phyloP scores from a whole-genome alignment of 2,329 filamentous ascomycete genomes.

The Neodidymelliopsis sp. region DNA sequence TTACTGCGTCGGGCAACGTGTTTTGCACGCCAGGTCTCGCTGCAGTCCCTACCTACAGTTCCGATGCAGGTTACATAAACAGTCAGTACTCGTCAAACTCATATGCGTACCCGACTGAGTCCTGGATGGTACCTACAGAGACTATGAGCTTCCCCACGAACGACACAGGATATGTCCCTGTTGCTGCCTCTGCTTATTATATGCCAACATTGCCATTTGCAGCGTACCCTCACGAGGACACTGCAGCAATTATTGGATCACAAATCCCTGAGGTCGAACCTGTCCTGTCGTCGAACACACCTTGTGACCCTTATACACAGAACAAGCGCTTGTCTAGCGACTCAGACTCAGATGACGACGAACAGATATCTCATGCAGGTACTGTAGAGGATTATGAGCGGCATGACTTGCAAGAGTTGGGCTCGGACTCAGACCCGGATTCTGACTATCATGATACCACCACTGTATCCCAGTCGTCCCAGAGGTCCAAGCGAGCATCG shows the following conservation, averaged over 20 bases:
- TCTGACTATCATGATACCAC: not conserved
- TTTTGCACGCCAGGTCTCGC: not conserved
- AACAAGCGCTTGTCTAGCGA: too few species aligned
- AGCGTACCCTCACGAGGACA: not conserved
- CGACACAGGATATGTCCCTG: not conserved
- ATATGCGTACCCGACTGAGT: not conserved
- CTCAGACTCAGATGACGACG: too few species aligned
- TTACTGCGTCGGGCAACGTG: not conserved
- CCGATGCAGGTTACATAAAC: not conserved
- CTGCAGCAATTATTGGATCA: not conserved
- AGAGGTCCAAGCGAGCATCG: not conserved
- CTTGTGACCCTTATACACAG: not conserved
- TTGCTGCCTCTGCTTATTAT: not conserved
- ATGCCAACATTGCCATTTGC: not conserved
- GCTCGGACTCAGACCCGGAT: not conserved
- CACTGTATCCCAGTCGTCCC: not conserved
- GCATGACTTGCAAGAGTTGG: not conserved
- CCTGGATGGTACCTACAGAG: not conserved
- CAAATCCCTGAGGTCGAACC: not conserved
- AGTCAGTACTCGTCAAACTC: not conserved
- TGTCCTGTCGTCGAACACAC: not conserved
- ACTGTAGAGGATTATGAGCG: not conserved
- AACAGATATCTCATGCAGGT: not conserved
- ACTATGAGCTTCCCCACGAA: not conserved
- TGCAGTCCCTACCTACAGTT: conserved; percentile 1